Percentiles rank a stretch among this genome's conserved stretches.
These are phyloP conservation scores for Fusarium sp. DNA, from an alignment of 2,329 filamentous ascomycete species.

Conservation along the genomic window DNA sequence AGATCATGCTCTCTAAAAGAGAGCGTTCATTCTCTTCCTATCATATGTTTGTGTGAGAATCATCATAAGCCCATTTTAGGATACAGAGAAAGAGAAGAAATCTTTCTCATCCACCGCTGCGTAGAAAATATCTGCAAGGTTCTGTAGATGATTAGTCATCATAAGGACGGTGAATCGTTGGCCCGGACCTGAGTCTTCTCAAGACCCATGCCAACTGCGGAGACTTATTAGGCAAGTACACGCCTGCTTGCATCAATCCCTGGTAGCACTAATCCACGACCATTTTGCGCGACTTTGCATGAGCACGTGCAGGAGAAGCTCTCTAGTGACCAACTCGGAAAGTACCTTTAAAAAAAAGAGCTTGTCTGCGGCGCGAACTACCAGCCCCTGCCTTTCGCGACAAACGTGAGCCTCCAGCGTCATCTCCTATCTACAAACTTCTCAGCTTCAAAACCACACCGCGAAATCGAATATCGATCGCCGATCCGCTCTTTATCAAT, in stretches of 20 bases:
- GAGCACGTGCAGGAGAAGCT: conserved; percentile 30
- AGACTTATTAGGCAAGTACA: conserved; percentile 28
- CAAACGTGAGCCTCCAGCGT: conserved; percentile 42
- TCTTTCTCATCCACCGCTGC: conserved; percentile 29
- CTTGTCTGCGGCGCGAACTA: conserved; percentile 40
- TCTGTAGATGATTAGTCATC: conserved; percentile 47
- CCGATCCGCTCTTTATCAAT: conserved; percentile 19
- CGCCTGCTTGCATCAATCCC: conserved; percentile 32
- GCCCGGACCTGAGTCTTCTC: conserved; percentile 31
- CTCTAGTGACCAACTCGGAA: conserved; percentile 31
- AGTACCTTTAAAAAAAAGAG: conserved; percentile 39
- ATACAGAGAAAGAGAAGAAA: conserved; percentile 50
- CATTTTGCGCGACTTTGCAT: conserved; percentile 6
- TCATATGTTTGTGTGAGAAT: conserved; percentile 70
- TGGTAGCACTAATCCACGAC: conserved; percentile 23
- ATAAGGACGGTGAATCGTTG: conserved; percentile 42
- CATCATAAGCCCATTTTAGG: conserved; percentile 69
- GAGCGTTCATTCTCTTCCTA: conserved; percentile 78
- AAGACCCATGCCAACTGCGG: conserved; percentile 18
- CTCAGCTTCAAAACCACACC: conserved; percentile 27
- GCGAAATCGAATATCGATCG: conserved; percentile 11
- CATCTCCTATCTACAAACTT: conserved; percentile 44
- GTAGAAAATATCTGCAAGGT: conserved; percentile 40
- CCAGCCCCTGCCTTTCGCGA: conserved; percentile 49
- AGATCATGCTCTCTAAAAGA: conserved; percentile 70